A percentile compares a stretch with the other conserved stretches of the same genome.
Conservation (phyloP, 2,329 filamentous ascomycete genomes). For the Fusarium graminum region DNA sequence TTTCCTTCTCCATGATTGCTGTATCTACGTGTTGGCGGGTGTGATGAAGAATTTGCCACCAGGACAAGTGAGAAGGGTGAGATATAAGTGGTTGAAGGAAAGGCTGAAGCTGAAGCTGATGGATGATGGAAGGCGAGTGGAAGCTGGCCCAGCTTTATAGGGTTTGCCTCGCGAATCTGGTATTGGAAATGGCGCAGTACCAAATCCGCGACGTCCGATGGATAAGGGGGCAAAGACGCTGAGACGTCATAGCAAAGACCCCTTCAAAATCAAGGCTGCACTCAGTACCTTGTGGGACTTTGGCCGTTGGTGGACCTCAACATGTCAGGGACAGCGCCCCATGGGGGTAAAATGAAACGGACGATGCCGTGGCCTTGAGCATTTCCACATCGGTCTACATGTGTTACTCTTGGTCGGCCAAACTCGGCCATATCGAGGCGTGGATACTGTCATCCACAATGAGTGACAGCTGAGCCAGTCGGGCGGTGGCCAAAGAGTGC, state of each 20-base stretch:
- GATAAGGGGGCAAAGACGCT: constrained; percentile 7
- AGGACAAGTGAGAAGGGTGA: background rate
- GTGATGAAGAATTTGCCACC: constrained; percentile 4
- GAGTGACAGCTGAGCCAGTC: constrained; percentile 31
- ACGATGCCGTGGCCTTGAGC: background rate
- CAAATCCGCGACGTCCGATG: constrained; percentile 17
- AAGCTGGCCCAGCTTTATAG: constrained; percentile 14
- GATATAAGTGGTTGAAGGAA: background rate
- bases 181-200: constrained; percentile 20
- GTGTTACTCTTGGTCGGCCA: constrained; percentile 11
- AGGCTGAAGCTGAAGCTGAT: constrained; percentile 10
- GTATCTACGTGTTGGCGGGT: background rate
- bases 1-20: constrained; percentile 26
- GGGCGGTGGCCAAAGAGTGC: constrained; percentile 9
- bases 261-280: constrained; percentile 31
- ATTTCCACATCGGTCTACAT: constrained; percentile 5
- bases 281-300: background rate
- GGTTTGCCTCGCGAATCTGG: background rate
- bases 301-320: no score
- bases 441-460: background rate
- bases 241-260: constrained; percentile 24
- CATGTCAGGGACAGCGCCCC: constrained; percentile 17
- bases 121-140: constrained; percentile 1
- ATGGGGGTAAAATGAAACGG: constrained; percentile 30
- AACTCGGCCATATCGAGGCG: constrained; percentile 1